Evolutionary conservation across 1,284 basidiomycete genomes (phyloP).

Genomic region (Marasmius sp.): DNA sequence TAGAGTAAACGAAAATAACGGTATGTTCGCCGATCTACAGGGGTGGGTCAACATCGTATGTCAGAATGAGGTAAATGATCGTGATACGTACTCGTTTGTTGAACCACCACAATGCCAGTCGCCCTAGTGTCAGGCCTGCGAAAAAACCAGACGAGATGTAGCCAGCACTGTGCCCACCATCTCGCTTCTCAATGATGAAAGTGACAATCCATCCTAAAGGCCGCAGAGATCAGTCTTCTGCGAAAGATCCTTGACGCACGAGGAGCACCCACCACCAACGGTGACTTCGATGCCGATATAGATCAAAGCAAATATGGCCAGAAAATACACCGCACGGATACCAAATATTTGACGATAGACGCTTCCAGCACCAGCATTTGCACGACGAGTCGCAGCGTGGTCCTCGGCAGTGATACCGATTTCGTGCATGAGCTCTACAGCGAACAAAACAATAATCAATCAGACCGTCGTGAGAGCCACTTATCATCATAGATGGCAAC

Average conservation of each 20-base stretch:
- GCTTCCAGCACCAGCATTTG: slow-evolving; percentile 28
- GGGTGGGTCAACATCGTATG: neutral
- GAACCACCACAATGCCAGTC: slow-evolving; percentile 43
- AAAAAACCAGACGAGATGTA: slow-evolving; percentile 34
- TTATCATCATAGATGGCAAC: neutral
- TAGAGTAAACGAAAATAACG: slow-evolving; percentile 38
- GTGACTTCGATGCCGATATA: slow-evolving; percentile 50
- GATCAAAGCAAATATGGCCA: slow-evolving; percentile 52
- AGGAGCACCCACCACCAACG: slow-evolving; percentile 4
- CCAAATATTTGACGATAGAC: slow-evolving; percentile 51
- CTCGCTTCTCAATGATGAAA: slow-evolving; percentile 29
- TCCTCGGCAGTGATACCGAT: neutral
- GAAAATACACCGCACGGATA: slow-evolving; percentile 46
- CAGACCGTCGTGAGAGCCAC: neutral
- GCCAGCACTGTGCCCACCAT: slow-evolving; percentile 28
- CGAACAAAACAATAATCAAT: neutral
- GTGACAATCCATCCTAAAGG: slow-evolving; percentile 33
- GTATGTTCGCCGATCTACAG: slow-evolving; percentile 41
- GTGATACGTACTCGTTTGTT: slow-evolving; percentile 35
- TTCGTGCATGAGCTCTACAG: slow-evolving; percentile 1
- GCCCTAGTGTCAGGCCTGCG: slow-evolving; percentile 40
- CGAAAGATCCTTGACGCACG: neutral
- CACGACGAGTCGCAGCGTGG: neutral
- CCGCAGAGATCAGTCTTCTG: neutral
- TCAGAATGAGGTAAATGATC: neutral